Conservation (phyloP, 148 eudicot species). For the Polygonum maritimum region DNA sequence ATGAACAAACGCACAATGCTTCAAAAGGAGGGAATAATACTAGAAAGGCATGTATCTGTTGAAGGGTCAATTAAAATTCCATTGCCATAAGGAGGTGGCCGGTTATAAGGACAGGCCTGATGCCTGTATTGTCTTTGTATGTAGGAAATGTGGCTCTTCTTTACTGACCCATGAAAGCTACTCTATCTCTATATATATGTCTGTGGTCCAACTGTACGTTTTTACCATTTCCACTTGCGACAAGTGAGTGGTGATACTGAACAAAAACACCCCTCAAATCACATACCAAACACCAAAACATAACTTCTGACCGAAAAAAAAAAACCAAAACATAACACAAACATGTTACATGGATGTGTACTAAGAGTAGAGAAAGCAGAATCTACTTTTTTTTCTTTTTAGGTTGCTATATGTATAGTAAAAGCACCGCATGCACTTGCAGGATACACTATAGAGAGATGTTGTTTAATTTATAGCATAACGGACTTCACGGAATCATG, state of each 20-base stretch:
- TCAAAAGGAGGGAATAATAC: not conserved
- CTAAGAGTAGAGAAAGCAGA: too few relatives aligned
- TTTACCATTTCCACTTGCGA: not conserved
- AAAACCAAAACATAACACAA: too few relatives aligned
- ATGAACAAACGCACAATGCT: not conserved
- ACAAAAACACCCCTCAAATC: not conserved
- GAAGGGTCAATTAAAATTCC: not conserved
- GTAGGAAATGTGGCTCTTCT: not conserved
- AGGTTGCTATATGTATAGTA: too few relatives aligned
- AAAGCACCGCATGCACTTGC: too few relatives aligned
- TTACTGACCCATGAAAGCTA: constrained; percentile 1
- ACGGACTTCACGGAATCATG: too few relatives aligned
- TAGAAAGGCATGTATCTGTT: not conserved
- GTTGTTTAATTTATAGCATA: too few relatives aligned
- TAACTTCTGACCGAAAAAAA: too few relatives aligned
- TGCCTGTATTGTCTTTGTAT: not conserved
- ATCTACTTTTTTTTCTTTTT: too few relatives aligned
- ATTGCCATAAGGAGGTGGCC: not conserved
- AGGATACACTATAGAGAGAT: too few relatives aligned
- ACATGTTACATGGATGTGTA: too few relatives aligned
- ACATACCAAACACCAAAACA: not conserved
- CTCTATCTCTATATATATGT: not conserved
- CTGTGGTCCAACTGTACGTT: not conserved
- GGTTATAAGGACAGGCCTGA: not conserved
- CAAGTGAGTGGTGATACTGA: not conserved